These are phyloP conservation scores for Suillus spraguei DNA, from an alignment of 768 basidiomycete species.

Conservation along the genomic window DNA sequence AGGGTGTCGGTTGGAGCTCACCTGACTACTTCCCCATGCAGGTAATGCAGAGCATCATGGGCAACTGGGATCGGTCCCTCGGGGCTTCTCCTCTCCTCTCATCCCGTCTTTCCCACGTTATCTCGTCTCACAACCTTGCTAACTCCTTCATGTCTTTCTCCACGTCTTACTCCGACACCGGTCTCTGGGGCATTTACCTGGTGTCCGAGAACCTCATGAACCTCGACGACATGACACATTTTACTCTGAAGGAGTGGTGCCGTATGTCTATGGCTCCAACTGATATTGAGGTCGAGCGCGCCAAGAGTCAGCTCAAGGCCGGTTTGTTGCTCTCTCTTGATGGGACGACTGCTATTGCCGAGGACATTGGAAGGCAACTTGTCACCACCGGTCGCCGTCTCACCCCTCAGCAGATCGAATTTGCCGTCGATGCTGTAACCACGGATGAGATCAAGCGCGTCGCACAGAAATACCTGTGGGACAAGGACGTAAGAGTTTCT, in stretches of 20 bases:
- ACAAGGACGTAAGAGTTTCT: conserved; percentile 75
- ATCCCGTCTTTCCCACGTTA: conserved; percentile 88
- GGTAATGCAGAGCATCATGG: conserved; percentile 96
- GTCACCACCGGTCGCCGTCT: conserved; percentile 90
- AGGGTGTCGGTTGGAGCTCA: conserved; percentile 96
- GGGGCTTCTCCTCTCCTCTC: conserved; percentile 89
- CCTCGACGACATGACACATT: conserved; percentile 92
- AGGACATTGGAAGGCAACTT: conserved; percentile 98
- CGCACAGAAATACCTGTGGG: conserved; percentile 96
- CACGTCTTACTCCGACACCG: conserved; percentile 97
- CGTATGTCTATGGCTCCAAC: conserved; percentile 90
- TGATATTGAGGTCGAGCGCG: conserved; percentile 88
- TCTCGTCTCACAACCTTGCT: conserved; percentile 93
- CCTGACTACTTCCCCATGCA: conserved; percentile 99
- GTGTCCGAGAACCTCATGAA: conserved; percentile 94
- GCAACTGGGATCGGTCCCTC: conserved; percentile 98
- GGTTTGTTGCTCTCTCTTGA: conserved; percentile 87
- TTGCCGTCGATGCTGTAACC: conserved; percentile 87
- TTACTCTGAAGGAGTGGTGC: conserved; percentile 94
- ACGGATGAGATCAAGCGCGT: conserved; percentile 90
- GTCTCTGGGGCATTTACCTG: conserved; percentile 98
- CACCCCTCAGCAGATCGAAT: conserved; percentile 93
- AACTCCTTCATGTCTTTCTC: conserved; percentile 99
- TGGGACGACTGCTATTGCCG: conserved; percentile 95
- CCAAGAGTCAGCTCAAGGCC: conserved; percentile 98